Base-by-base conservation (phyloP, 345 rosid genomes). In the Moricandia moricandioides region DNA sequence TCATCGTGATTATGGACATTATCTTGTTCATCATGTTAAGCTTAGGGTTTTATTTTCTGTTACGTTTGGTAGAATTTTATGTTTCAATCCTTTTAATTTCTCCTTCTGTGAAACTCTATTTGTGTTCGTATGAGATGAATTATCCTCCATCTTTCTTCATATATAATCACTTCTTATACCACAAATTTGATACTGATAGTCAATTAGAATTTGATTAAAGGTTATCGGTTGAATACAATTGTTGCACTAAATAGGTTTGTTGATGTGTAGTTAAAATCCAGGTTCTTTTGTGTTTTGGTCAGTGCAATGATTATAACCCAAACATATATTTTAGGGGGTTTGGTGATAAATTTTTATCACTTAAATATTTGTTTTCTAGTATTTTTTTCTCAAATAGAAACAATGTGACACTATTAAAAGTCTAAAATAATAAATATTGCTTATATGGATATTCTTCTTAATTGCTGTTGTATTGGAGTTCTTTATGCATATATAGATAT, bases 21-120 rank as follows among this genome's bases (percentile, higher is more conserved):
- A 24, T 62, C 75, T 76, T 76, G 65, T 69, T 76, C 75, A 76
- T 45, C 24, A 27, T 71, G 56, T 71, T 66, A 51, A 66, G 51
- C 24, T 72, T 78, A 78, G 77, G 64, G 67, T 72, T 70, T 69
- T 37, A 0, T 17, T 37, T 64, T 8, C 18, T 40, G 62, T n/a
- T 57, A 37, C 18, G 29, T 17, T 71, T 78, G 67, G 77, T 78
- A 77, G 80, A 78, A 78, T 72, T 78, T 78, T 37, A 78, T 72
- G 64, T 49, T 60, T 70, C 43, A 6, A 9, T 16, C 17, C 52
- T 47, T 62, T 55, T 51, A 43, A 52, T 37, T 26, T 27, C 11
- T 67, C 13, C 60, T 37, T 30, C 29, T 78, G 77, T 72, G 69
- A 66, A 66, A 78, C 73, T 72, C 77, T 78, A 71, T 78, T 59